phyloP scores from a whole-genome alignment of 306 rosid species.

The Ochetophila trinervis region DNA sequence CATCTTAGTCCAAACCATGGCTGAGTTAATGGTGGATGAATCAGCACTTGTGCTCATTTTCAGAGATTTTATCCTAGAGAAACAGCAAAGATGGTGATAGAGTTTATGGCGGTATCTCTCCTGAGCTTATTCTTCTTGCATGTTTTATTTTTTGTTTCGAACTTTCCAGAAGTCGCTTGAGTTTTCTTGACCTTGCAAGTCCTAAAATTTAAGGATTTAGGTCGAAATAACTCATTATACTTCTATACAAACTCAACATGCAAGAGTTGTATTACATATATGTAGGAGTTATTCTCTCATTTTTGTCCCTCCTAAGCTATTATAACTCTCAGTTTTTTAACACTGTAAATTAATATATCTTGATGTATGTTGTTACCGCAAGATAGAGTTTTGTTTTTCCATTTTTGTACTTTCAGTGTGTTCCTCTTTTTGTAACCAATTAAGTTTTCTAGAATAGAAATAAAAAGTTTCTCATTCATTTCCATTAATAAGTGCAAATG shows the following conservation, averaged over 20 bases:
- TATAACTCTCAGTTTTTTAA: neutral
- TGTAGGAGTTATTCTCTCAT: neutral
- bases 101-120: conserved; percentile 72
- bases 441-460: too few species aligned
- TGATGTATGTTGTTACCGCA: neutral
- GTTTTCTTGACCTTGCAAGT: conserved; percentile 99
- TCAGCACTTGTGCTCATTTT: neutral
- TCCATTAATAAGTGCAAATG: too few species aligned
- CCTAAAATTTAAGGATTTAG: neutral
- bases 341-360: neutral
- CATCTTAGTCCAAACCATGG: conserved; percentile 12
- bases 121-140: conserved; percentile 69
- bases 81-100: conserved; percentile 9
- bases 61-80: neutral
- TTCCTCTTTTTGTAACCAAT: too few species aligned
- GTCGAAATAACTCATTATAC: conserved; percentile 1
- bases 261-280: neutral
- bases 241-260: neutral
- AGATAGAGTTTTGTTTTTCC: too few species aligned
- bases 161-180: conserved; percentile 34
- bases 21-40: neutral
- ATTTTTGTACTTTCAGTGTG: too few species aligned
- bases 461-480: too few species aligned
- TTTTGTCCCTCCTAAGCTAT: conserved; percentile 38
- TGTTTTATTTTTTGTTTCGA: conserved; percentile 4